Evolutionary conservation across 1,139 yeast genomes (phyloP), one percentile per base, ranked within the genome.

Genomic region (Magnusiomyces starmeri): DNA sequence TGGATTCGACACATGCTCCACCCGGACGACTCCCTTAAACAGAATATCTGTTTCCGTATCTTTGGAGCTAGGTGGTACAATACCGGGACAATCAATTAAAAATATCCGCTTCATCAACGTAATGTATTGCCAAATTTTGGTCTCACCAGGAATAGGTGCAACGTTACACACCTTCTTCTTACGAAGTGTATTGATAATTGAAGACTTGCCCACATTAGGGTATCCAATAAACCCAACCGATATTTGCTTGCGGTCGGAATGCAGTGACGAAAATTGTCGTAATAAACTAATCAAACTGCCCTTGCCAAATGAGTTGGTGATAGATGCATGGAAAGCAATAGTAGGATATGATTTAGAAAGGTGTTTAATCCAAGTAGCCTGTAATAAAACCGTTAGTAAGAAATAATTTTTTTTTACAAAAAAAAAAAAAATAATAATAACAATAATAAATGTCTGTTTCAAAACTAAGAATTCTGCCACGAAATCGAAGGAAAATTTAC

Each of bases 321-420:
- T 92, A 3, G 97, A 89, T 2, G 98, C 97, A 70, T 92, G 98
- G 76, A 92, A 92, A 57, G 98, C 98, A 63, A 92, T 75, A 2
- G 98, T 92, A 48, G 98, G 98, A 66, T 81, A 88, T 56, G 82
- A 86, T 65, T 87, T 89, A 2, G 97, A 89, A 60, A 92, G 75
- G 68, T 85, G 92, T 68, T 92, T 92, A 50, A 92, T 96, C 98
- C 98, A 92, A 48, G 97, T 96, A 68, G 97, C 97, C 97, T 90
- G 70, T 56, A 56, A 48, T 52, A 61, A 48, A 49, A 37, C 29
- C 49, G 50, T 49, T 52, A 52, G 54, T 56, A 56, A 45, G 52
- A 32, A 51, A 54, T 56, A 14, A 32, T 32, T 32, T 32, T 32
- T 8, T 40, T 21, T 40, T 20, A 7, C 14, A n/a, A 35, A 43